These are phyloP conservation scores for Puccinia horiana DNA, from an alignment of 1,284 basidiomycete species.

Conservation along the genomic window DNA sequence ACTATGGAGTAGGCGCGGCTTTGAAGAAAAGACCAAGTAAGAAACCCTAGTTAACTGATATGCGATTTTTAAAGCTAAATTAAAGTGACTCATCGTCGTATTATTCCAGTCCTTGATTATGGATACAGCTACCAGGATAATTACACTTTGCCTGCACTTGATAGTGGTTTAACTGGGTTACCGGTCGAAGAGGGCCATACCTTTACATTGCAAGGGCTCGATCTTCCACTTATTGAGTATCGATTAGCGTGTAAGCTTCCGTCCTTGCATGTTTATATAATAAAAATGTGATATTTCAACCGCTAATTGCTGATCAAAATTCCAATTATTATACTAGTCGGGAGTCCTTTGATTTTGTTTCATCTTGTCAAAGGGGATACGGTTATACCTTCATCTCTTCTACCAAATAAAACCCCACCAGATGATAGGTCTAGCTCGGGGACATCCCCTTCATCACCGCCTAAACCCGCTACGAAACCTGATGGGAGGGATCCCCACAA, in stretches of 20 bases:
- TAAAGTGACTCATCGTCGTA: background rate
- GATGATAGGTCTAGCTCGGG: background rate
- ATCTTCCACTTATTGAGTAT: slow-evolving; percentile 44
- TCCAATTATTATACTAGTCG: slow-evolving; percentile 6
- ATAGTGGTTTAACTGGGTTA: slow-evolving; percentile 43
- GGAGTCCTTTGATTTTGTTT: slow-evolving; percentile 46
- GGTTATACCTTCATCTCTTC: slow-evolving; percentile 11
- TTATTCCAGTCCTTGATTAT: slow-evolving; percentile 40
- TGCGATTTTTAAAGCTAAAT: background rate
- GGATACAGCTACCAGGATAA: slow-evolving; percentile 36
- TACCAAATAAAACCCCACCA: background rate
- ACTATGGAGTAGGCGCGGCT: slow-evolving; percentile 41
- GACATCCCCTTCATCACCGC: background rate
- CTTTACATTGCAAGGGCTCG: slow-evolving; percentile 38
- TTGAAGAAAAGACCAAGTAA: slow-evolving; percentile 41
- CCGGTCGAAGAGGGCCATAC: slow-evolving; percentile 29
- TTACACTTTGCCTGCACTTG: slow-evolving; percentile 46
- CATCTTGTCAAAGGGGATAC: slow-evolving; percentile 36
- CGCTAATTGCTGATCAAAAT: background rate
- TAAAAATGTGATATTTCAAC: background rate
- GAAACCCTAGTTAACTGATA: background rate
- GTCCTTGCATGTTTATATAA: background rate
- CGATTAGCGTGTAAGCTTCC: slow-evolving; percentile 43
- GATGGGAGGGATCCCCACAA: background rate
- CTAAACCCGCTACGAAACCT: background rate